Evolutionary conservation across 2,329 filamentous ascomycete genomes (phyloP).

Genomic region (Didymella arachidicola): DNA sequence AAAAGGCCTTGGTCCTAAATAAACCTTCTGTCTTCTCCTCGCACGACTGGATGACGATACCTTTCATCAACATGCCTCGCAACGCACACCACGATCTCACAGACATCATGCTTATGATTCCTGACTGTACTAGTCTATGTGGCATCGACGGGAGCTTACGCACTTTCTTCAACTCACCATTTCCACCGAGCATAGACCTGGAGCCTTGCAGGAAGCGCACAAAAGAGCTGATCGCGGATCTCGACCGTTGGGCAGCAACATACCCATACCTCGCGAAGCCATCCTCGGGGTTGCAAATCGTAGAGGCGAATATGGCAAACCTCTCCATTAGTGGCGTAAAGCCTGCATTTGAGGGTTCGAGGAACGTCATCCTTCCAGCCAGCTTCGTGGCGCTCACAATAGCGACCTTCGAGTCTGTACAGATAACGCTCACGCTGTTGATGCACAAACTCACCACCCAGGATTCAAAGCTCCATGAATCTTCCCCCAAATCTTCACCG

Average conservation of each 20-base stretch:
- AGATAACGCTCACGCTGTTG: slow-evolving; percentile 30
- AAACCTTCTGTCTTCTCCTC: slow-evolving; percentile 38
- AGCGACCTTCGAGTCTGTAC: slow-evolving; percentile 31
- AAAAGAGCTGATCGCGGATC: slow-evolving; percentile 23
- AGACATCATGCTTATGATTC: slow-evolving; percentile 41
- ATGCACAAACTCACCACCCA: slow-evolving; percentile 29
- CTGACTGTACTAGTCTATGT: slow-evolving; percentile 30
- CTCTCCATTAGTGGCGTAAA: slow-evolving; percentile 8
- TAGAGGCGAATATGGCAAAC: slow-evolving; percentile 24
- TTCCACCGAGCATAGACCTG: slow-evolving; percentile 26
- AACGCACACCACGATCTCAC: slow-evolving; percentile 38
- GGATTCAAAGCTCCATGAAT: neutral
- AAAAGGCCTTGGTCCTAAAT: slow-evolving; percentile 39
- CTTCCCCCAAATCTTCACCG: neutral
- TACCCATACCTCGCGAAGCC: slow-evolving; percentile 32
- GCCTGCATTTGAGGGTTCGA: slow-evolving; percentile 12
- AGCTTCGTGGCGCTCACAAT: slow-evolving; percentile 35
- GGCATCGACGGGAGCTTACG: slow-evolving; percentile 29
- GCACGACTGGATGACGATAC: slow-evolving; percentile 41
- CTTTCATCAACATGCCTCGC: slow-evolving; percentile 33
- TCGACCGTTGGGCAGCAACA: slow-evolving; percentile 32
- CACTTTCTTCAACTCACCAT: slow-evolving; percentile 28
- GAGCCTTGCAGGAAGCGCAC: slow-evolving; percentile 25
- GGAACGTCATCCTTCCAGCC: slow-evolving; percentile 27
- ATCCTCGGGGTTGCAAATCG: slow-evolving; percentile 9